Evolutionary conservation across 1,139 yeast species (phyloP), one percentile per base, ranked within the genome.

Genomic region (Hyphopichia buzzinii): DNA sequence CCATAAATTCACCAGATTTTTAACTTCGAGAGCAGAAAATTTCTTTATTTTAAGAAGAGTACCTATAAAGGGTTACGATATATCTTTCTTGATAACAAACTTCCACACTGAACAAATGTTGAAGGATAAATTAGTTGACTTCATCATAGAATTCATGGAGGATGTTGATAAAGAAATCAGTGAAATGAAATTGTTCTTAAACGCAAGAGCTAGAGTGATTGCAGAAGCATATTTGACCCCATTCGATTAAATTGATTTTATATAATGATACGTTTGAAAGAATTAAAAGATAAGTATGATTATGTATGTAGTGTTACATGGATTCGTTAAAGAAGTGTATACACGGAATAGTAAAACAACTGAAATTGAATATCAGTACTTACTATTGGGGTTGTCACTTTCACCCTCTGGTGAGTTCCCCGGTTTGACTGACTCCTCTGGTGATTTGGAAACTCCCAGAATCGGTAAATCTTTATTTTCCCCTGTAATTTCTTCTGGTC

Each of bases 151-250:
- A 66, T 92, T 94, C 60, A 90, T 92, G 98, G 98, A 92, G 62
- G 98, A 90, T 54, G 98, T 92, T 17, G 99, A 92, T 63, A 92
- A 90, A 67, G 99, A 92, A 62, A 94, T 92, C 55, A 87, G 96
- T 62, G 99, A 92, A 61, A 94, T 92, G 96, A 94, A 94, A 64
- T 74, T 92, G 59, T 94, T 92, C 60, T 77, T 94, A 61, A 92
- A 92, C 58, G 97, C 98, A 19, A 79, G 99, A 56, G 98, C 99
- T 14, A 84, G 99, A 70, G 94, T 88, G 43, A 94, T 90, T 36
- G 99, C 98, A 16, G 98, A 94, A 63, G 92, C 95, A 10, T 90
- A 88, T 59, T 72, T 90, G 51, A 81, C 85, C 29, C 84, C 84
- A 21, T 82, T 82, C 51, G 88, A 81, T 59, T 81, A 57, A 41